Conservation (phyloP, 208 protist species). For the Leishmania braziliensis region DNA sequence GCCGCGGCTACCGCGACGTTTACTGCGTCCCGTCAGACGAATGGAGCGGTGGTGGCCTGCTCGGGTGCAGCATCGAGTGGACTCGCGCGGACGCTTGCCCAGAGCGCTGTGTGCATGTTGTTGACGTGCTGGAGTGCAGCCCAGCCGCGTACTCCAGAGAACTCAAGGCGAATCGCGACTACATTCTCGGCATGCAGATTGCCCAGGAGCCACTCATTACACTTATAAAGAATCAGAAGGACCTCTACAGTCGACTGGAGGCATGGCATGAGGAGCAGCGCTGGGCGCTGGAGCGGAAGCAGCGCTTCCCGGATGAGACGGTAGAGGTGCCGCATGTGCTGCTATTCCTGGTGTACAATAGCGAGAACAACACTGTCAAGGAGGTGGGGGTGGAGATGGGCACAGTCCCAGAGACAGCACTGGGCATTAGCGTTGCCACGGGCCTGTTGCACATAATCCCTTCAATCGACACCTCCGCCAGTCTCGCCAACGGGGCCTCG, state of each 20-base stretch:
- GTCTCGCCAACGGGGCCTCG: neutral
- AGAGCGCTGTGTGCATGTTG: conserved; percentile 65
- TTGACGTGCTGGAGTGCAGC: conserved; percentile 58
- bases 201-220: conserved; percentile 61
- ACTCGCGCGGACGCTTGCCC: conserved; percentile 28
- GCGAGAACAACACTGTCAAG: conserved; percentile 62
- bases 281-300: conserved; percentile 32
- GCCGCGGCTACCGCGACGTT: conserved; percentile 66
- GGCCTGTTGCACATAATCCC: conserved; percentile 76
- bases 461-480: conserved; percentile 7
- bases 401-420: conserved; percentile 40
- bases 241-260: conserved; percentile 70
- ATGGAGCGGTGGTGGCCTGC: conserved; percentile 64
- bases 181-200: conserved; percentile 88
- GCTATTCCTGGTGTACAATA: conserved; percentile 79
- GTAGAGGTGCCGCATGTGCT: conserved; percentile 46
- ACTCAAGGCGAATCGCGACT: conserved; percentile 61
- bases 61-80: conserved; percentile 91
- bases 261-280: conserved; percentile 62
- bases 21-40: conserved; percentile 24
- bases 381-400: conserved; percentile 77
- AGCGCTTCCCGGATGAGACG: conserved; percentile 19
- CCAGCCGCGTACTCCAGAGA: conserved; percentile 51
- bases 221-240: conserved; percentile 60
- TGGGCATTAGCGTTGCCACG: conserved; percentile 73